A percentile compares a stretch with the other conserved stretches of the same genome.
phyloP scores from a whole-genome alignment of 495 filamentous ascomycete species.

The Aspergillus mulundensis region DNA sequence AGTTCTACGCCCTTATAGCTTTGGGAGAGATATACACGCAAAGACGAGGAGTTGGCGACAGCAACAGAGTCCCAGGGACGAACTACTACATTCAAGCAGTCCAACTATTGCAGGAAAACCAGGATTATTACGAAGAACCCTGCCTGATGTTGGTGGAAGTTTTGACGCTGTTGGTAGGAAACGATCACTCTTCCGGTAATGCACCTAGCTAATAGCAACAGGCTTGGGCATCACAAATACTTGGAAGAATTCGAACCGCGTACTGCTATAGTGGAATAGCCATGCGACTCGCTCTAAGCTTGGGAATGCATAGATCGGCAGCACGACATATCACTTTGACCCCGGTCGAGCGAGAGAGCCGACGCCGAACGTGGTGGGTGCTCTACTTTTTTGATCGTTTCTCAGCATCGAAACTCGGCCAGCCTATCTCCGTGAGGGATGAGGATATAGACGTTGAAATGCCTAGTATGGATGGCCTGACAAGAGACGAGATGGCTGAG shows the following conservation, averaged over 20 bases:
- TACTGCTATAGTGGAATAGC: constrained; percentile 23
- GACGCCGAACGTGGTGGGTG: constrained; percentile 26
- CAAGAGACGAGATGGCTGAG: constrained; percentile 17
- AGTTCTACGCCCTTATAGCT: constrained; percentile 14
- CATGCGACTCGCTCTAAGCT: constrained; percentile 17
- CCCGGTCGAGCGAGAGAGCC: constrained; percentile 22
- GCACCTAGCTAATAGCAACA: neutral
- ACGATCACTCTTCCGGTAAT: neutral
- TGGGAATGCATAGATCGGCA: constrained; percentile 23
- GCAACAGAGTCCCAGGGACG: constrained; percentile 10
- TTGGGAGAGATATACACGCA: constrained; percentile 10
- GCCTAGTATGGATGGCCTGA: constrained; percentile 22
- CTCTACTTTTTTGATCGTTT: constrained; percentile 25
- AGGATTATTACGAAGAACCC: constrained; percentile 12
- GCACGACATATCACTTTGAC: constrained; percentile 11
- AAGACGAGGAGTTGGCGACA: constrained; percentile 4
- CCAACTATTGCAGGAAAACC: constrained; percentile 6
- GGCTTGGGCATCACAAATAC: constrained; percentile 15
- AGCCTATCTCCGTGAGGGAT: constrained; percentile 22
- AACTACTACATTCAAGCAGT: constrained; percentile 8
- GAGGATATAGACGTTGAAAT: constrained; percentile 25
- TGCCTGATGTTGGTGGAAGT: constrained; percentile 10
- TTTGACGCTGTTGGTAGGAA: constrained; percentile 8
- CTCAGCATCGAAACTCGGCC: constrained; percentile 22
- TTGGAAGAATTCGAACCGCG: constrained; percentile 18